Conservation (phyloP, 352 stramenopile species). For the Phytophthora lateralis region DNA sequence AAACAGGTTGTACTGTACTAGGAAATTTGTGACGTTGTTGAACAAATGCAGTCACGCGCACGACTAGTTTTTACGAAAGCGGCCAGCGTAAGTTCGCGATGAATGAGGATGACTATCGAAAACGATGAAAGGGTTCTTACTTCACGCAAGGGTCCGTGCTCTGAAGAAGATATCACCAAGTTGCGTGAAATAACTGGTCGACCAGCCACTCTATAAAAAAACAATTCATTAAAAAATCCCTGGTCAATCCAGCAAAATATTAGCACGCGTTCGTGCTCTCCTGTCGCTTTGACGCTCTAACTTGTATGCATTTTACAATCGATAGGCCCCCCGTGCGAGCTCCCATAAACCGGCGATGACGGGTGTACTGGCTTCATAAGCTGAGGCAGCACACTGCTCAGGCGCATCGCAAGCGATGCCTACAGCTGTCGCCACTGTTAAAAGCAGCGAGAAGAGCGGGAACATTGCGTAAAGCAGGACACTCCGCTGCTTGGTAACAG, state of each 20-base stretch:
- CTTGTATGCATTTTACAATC: slow-evolving; percentile 43
- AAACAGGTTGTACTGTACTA: too few species aligned
- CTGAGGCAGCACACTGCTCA: slow-evolving; percentile 56
- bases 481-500: slow-evolving; percentile 39
- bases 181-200: too few species aligned
- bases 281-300: slow-evolving; percentile 28
- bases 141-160: too few species aligned
- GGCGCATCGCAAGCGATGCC: slow-evolving; percentile 77
- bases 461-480: slow-evolving; percentile 69
- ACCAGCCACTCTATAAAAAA: slow-evolving; percentile 16
- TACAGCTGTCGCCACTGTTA: slow-evolving; percentile 68
- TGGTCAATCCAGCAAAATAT: slow-evolving; percentile 36
- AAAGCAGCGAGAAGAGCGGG: slow-evolving; percentile 57
- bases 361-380: slow-evolving; percentile 34
- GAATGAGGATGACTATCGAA: too few species aligned
- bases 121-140: too few species aligned
- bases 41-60: too few species aligned
- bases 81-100: too few species aligned
- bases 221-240: slow-evolving; percentile 32
- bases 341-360: slow-evolving; percentile 41
- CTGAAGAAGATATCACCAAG: too few species aligned
- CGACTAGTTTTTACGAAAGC: too few species aligned
- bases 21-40: too few species aligned
- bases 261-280: slow-evolving; percentile 18
- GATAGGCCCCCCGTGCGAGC: slow-evolving; percentile 55